Evolutionary conservation across 1,284 basidiomycete genomes (phyloP), one percentile per base, ranked within the genome.

Genomic region (Trichosporon inkin): DNA sequence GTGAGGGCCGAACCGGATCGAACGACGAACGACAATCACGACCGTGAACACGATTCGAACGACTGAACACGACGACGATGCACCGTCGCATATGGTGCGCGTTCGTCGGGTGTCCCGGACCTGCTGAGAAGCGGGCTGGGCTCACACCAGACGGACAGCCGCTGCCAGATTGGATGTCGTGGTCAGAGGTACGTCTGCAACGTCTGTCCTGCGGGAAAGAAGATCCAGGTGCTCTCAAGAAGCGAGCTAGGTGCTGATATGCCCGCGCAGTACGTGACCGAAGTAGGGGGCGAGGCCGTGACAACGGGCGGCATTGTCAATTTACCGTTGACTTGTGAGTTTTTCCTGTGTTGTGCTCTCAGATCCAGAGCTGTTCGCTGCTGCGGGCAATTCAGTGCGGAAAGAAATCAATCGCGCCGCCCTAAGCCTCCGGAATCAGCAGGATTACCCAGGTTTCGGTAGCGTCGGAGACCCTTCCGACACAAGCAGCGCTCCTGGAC

Each of bases 301-400:
- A 67, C 64, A 1, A 68, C 68, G 0, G 67, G 65, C n/a, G 58
- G 53, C 14, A 56, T 71, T n/a, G 63, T 65, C 19, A 52, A 66
- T 13, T 53, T 70, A 0, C 70, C 70, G 6, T 47, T 68, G 35
- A 68, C 70, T 1, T 71, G 70, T 71, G 53, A 62, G 68, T 66
- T 14, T 32, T 16, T n/a, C 40, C n/a, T 34, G 32, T 32, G 28
- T 32, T 32, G 28, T 32, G 28, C 28, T 32, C 28, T 8, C 28
- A 32, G 28, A 32, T 32, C 28, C 28, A 32, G 28, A 32, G 28
- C 28, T 32, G 28, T 8, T 32, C 28, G 28, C 28, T 4, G 14
- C 47, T 17, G n/a, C 36, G 7, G 37, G 17, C 53, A 28, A 54
- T 39, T 28, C 17, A 41, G 17, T 20, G 40, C 19, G 40, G 6